Evolutionary conservation across 768 basidiomycete genomes (phyloP).

Genomic region (Xerocomellus dryophilus): DNA sequence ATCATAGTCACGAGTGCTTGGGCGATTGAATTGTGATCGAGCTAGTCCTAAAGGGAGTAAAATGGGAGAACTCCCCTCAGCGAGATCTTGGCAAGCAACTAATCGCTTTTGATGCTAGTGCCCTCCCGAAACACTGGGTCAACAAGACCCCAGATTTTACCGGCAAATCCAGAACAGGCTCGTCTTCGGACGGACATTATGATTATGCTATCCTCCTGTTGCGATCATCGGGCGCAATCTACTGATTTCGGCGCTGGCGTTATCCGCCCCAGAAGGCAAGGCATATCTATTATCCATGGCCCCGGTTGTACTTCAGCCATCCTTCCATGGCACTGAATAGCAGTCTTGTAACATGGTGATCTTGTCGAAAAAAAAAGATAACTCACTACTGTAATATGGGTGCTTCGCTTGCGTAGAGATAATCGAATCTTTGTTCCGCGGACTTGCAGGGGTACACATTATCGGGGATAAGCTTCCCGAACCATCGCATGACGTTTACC

Average conservation of each 20-base stretch:
- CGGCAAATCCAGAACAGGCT: neutral
- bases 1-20: neutral
- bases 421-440: neutral
- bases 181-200: neutral
- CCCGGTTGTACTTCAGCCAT: neutral
- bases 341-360: neutral
- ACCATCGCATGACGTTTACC: neutral
- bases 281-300: neutral
- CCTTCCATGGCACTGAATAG: neutral
- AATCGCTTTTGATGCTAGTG: neutral
- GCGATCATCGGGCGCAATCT: neutral
- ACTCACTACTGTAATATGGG: too few relatives aligned
- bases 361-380: neutral
- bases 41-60: constrained; percentile 1
- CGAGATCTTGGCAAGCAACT: neutral
- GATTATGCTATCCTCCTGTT: neutral
- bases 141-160: constrained; percentile 4
- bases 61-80: neutral
- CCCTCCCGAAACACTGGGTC: neutral
- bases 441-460: neutral
- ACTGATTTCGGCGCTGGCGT: neutral
- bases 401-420: neutral
- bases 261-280: neutral
- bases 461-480: neutral
- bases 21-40: constrained; percentile 1